Percentiles rank a stretch among this genome's conserved stretches.
Evolutionary conservation across 768 basidiomycete genomes (phyloP).

Genomic region (Postia placenta): DNA sequence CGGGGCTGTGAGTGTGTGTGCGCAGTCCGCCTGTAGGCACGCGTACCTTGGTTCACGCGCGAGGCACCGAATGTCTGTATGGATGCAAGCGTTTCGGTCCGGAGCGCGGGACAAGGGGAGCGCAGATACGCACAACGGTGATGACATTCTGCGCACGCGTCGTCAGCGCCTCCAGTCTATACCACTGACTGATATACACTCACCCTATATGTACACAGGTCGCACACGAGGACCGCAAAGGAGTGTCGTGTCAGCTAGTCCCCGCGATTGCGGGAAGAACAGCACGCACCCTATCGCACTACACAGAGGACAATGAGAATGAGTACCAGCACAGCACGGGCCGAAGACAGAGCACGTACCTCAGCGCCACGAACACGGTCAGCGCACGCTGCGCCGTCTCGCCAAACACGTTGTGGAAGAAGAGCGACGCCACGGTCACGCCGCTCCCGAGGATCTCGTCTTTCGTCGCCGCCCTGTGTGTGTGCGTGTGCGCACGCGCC

Average conservation of each 20-base stretch:
- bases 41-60: constrained; percentile 43
- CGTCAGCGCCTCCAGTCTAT: no score
- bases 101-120: constrained; percentile 1
- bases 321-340: background rate
- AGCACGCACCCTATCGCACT: constrained; percentile 31
- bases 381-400: constrained; percentile 43
- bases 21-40: no score
- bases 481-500: no score
- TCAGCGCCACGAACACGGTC: constrained; percentile 52
- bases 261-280: background rate
- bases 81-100: background rate
- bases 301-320: no score
- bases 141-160: constrained; percentile 15
- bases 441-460: constrained; percentile 41
- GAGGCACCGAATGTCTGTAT: constrained; percentile 45
- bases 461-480: constrained; percentile 37
- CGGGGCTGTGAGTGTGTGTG: background rate
- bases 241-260: constrained; percentile 29
- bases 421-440: constrained; percentile 53
- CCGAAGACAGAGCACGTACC: constrained; percentile 25
- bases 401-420: constrained; percentile 57
- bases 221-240: no score
- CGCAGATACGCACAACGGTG: constrained; percentile 19
- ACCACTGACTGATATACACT: no score
- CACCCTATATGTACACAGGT: no score